Base-by-base conservation (phyloP, 2,329 filamentous ascomycete genomes). In the Polychaeton citri region DNA sequence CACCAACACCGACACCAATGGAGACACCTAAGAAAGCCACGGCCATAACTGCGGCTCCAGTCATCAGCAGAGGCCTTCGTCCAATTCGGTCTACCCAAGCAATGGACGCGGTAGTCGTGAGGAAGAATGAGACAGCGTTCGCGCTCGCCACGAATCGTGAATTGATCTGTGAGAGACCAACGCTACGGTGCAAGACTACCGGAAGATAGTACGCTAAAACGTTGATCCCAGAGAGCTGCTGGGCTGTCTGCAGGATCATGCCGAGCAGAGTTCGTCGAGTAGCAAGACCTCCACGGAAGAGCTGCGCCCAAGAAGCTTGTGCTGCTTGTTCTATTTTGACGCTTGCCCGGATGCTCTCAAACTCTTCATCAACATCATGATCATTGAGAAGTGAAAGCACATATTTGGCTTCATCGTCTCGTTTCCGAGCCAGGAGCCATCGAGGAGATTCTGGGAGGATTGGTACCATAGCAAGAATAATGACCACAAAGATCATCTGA, bases 51-150 rank as follows among this genome's bases (percentile, higher is more conserved):
- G 33, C 43, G 12, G 59, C 59, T 8, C 58, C 58, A 20, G 54
- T 45, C 20, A 62, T 52, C 45, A 61, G 57, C 6, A 63, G 48
- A 24, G 58, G 59, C 12, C 60, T 51, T 15, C 61, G 53, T 7
- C 61, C 78, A 3, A 78, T 70, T 2, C 70, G 68, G 54, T 80
- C 76, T 19, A 80, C 74, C 34, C 73, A 62, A 46, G 74, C 74
- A 69, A 76, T 71, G 4, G 77, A 77, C 1, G 69, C 56, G 0
- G 66, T 68, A 0, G 70, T 68, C 38, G 70, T 70, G 37, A 71
- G 61, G 33, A 64, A 52, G 49, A 71, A 71, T 16, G 68, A 60
- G 21, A 70, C 61, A 62, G 69, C 69, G 52, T 70, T 71, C 55
- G 17, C 59, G 51, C 5, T 61, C 47, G 20, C 63, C 43, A 13